phyloP scores from a whole-genome alignment of 129 eudicot genomes.

The Gnaphalium uliginosum region DNA sequence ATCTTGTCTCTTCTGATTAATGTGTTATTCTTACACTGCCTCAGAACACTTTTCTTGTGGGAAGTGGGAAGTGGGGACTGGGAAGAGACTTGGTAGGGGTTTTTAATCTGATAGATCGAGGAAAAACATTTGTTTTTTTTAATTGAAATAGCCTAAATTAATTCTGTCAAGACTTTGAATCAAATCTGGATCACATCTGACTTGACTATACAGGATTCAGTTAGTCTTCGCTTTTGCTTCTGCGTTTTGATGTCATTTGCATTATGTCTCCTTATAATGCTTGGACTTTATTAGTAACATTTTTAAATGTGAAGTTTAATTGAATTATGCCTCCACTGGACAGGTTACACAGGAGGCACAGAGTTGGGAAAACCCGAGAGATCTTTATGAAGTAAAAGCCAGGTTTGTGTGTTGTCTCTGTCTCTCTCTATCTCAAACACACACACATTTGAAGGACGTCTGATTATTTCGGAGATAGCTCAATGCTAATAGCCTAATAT shows the following conservation, averaged over 20 bases:
- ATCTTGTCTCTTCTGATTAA: slow-evolving; percentile 4
- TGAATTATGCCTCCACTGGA: slow-evolving; percentile 14
- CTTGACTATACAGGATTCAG: neutral
- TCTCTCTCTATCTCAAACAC: slow-evolving; percentile 12
- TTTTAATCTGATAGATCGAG: neutral
- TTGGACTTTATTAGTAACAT: neutral
- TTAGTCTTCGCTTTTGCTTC: neutral
- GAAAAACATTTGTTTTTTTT: neutral
- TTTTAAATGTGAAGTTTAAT: slow-evolving; percentile 4
- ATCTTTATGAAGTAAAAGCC: slow-evolving; percentile 92
- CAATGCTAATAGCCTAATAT: neutral
- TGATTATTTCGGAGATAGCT: slow-evolving; percentile 10
- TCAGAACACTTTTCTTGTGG: neutral
- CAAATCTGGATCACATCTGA: neutral
- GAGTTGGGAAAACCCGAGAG: slow-evolving; percentile 96
- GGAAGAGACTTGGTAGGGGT: neutral
- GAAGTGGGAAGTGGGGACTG: neutral
- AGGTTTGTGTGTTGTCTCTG: slow-evolving; percentile 46
- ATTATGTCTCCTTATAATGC: neutral
- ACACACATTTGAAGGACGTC: slow-evolving; percentile 10
- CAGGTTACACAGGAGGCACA: slow-evolving; percentile 85
- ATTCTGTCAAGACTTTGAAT: neutral
- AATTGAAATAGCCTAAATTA: neutral
- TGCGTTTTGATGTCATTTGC: no score
- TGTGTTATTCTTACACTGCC: neutral